Evolutionary conservation across 768 basidiomycete genomes (phyloP).

Genomic region (Paxillus involutus): DNA sequence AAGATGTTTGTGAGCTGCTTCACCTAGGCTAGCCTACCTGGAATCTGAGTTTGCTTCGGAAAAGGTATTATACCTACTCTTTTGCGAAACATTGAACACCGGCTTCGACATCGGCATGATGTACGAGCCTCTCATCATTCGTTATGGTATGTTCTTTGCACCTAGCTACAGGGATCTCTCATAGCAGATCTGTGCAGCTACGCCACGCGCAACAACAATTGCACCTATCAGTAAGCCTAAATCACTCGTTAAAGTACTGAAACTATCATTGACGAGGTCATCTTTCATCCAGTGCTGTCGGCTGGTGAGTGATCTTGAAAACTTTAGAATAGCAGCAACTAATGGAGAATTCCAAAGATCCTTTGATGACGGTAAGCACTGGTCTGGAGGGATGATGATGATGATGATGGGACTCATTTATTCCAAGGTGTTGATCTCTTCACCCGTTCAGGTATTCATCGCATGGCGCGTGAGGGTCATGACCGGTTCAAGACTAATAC

Average conservation of each 20-base stretch:
- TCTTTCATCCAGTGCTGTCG: constrained; percentile 8
- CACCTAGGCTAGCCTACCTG: not conserved
- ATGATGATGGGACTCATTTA: not conserved
- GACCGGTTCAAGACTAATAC: constrained; percentile 25
- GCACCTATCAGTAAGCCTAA: not conserved
- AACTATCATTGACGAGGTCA: constrained; percentile 36
- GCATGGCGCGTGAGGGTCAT: constrained; percentile 38
- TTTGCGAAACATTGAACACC: constrained; percentile 50
- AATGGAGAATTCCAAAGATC: constrained; percentile 33
- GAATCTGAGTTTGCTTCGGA: not conserved
- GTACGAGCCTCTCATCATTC: constrained; percentile 45
- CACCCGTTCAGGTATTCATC: constrained; percentile 44
- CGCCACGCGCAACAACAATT: not conserved
- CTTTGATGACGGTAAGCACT: constrained; percentile 40
- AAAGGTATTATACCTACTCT: constrained; percentile 43
- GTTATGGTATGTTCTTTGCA: constrained; percentile 38
- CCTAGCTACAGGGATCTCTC: not conserved
- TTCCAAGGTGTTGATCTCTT: constrained; percentile 42
- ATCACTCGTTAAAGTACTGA: constrained; percentile 20
- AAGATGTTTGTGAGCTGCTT: constrained; percentile 40
- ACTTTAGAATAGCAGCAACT: not conserved
- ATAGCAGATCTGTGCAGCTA: constrained; percentile 30
- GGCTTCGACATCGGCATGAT: constrained; percentile 44
- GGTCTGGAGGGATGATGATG: not conserved
- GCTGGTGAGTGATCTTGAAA: constrained; percentile 7